Evolutionary conservation across 805 yeast species (phyloP), one percentile per base, ranked within the genome.

Genomic region (Dipodascus albidus): DNA sequence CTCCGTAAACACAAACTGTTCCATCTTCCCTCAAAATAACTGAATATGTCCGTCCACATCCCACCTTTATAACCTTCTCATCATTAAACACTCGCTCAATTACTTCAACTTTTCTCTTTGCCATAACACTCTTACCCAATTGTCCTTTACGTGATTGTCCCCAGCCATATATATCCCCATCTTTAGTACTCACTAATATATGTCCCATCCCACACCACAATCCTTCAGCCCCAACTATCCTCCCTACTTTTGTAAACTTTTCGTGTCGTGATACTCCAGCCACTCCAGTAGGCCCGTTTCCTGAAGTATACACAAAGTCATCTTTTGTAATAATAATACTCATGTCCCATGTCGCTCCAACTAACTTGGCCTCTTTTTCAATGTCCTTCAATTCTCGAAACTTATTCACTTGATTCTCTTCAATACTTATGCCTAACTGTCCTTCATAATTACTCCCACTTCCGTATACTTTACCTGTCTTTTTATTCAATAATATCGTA

Each of bases 331-430:
- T 74, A 2, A 85, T 65, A 0, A 85, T 67, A 0, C 85, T 74
- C 60, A 72, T 86, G 56, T 83, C 91, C 95, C 95, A 91, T 0
- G 96, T 96, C 47, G 91, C 83, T 2, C 81, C 71, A 0, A 79
- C 74, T 52, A 74, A 70, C 23, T 58, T 63, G 80, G 85, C 74
- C 0, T 55, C 44, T 2, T 50, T 14, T 0, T 62, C 68, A 1
- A 54, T 23, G 1, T 64, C 61, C 21, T 58, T 59, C n/a, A 47
- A 22, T n/a, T 47, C 49, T 47, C 8, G 11, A 21, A 47, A 22
- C 35, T n/a, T 23, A 2, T 55, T n/a, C 8, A 44, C 23, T 2
- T n/a, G 23, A 20, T 44, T 50, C 22, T 3, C 9, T 4, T 19
- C n/a, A 19, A 31, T 11, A 23, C n/a, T 33, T 20, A 55, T n/a